These are phyloP conservation scores for Vigna trinervia DNA, from an alignment of 306 rosid species.

Conservation along the genomic window DNA sequence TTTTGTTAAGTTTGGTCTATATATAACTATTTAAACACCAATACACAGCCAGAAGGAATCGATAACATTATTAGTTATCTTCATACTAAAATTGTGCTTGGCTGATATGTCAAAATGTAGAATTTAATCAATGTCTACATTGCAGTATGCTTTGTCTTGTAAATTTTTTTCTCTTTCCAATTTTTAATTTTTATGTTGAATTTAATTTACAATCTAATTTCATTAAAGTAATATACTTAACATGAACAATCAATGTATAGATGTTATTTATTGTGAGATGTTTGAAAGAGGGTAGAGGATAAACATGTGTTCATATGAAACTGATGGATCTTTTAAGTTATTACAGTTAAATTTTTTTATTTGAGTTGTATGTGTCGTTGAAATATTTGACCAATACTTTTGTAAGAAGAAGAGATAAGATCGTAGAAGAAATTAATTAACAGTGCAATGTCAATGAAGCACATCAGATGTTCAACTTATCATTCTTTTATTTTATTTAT, in stretches of 20 bases:
- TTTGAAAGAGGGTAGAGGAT: not conserved
- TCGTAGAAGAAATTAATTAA: conserved; percentile 90
- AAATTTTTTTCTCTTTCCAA: too few relatives aligned
- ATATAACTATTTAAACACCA: not conserved
- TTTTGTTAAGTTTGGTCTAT: conserved; percentile 10
- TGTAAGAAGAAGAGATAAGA: conserved; percentile 92
- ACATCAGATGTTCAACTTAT: not conserved
- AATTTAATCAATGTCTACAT: too few relatives aligned
- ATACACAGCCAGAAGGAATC: not conserved
- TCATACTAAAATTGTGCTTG: too few relatives aligned
- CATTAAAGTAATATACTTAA: too few relatives aligned
- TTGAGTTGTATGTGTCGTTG: not conserved
- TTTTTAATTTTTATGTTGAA: too few relatives aligned
- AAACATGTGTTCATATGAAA: not conserved
- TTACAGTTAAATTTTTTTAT: conserved; percentile 6
- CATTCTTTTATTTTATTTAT: not conserved
- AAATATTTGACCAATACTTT: conserved; percentile 37
- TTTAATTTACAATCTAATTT: too few relatives aligned
- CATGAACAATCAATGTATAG: too few relatives aligned
- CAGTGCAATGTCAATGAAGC: conserved; percentile 61
- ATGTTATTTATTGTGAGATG: too few relatives aligned
- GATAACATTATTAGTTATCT: too few relatives aligned
- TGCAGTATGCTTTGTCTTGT: too few relatives aligned
- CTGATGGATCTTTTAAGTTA: conserved; percentile 15
- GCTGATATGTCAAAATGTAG: too few relatives aligned